Conservation (phyloP, 495 filamentous ascomycete genomes). For the Aspergillus sclerotiicarbonarius region DNA sequence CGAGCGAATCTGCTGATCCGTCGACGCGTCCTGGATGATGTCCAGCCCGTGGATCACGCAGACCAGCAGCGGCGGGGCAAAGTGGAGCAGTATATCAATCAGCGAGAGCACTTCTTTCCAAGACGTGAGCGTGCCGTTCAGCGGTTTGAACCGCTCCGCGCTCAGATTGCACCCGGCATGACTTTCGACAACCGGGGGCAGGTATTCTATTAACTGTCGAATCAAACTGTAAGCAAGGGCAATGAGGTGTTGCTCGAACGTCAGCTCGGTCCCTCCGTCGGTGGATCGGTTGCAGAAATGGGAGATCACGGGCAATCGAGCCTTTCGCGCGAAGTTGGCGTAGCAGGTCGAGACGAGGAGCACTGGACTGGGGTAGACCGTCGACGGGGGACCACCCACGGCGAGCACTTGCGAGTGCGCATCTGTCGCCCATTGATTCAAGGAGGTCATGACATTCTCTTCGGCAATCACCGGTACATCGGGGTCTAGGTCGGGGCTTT, state of each 20-base stretch:
- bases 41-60: conserved; percentile 45
- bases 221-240: conserved; percentile 49
- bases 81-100: conserved; percentile 39
- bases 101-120: conserved; percentile 44
- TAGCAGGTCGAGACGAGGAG: conserved; percentile 40
- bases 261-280: conserved; percentile 25
- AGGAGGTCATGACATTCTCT: conserved; percentile 30
- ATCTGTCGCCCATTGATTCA: conserved; percentile 40
- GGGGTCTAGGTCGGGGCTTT: conserved; percentile 33
- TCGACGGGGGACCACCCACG: conserved; percentile 34
- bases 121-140: conserved; percentile 37
- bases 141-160: conserved; percentile 36
- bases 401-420: conserved; percentile 39
- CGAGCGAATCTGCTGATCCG: conserved; percentile 35
- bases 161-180: conserved; percentile 38
- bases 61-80: conserved; percentile 42
- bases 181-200: conserved; percentile 42
- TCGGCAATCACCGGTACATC: conserved; percentile 34
- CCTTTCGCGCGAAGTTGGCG: conserved; percentile 32
- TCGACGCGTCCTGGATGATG: conserved; percentile 36
- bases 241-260: conserved; percentile 39
- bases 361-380: conserved; percentile 30
- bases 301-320: conserved; percentile 40
- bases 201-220: conserved; percentile 45
- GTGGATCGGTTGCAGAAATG: conserved; percentile 42